Base-by-base conservation (phyloP, 805 yeast genomes). In the Metschnikowia proteae region DNA sequence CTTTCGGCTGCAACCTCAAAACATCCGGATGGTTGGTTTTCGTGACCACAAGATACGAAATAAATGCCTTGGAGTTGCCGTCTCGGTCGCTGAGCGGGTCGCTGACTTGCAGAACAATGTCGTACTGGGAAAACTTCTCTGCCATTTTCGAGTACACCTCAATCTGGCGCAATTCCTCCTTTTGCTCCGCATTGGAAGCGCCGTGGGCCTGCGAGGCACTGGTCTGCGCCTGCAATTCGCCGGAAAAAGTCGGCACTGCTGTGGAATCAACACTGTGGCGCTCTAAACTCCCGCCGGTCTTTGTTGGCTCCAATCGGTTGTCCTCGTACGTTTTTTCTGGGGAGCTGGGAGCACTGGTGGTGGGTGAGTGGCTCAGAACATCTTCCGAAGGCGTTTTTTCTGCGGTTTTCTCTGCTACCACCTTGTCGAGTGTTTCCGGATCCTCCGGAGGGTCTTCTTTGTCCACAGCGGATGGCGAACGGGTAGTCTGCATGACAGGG, bases 61-160 rank as follows among this genome's bases (percentile, higher is more conserved):
- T 84, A 63, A 68, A 88, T n/a, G 88, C 83, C 55, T 85, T 86
- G 51, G 86, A 84, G 2, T 86, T 82, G 45, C 66, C 60, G 48
- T 88, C 94, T 46, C 79, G 72, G 60, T 86, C 92, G 58, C 84
- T 80, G 48, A 78, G 75, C 2, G 96, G 94, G 23, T 76, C 75
- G 3, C 75, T 63, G 5, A 86, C 88, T n/a, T 53, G 47, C 25
- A 70, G 51, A 11, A 44, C 45, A 25, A 63, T 51, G 8, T 38
- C 28, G 43, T 56, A 60, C 36, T 51, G 41, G 10, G 36, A 36
- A 38, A 53, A 58, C 25, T 48, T 52, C 3, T 47, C 56, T 30
- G 55, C 59, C 58, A 54, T 54, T 26, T 38, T 44, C 17, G 8
- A 29, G 29, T 31, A 40, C 22, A 29, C 43, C 17, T 40, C 36